Percentiles rank a stretch among this genome's conserved stretches.
These are phyloP conservation scores for Phytophthora tentaculata DNA, from an alignment of 352 stramenopile genomes.

Conservation along the genomic window DNA sequence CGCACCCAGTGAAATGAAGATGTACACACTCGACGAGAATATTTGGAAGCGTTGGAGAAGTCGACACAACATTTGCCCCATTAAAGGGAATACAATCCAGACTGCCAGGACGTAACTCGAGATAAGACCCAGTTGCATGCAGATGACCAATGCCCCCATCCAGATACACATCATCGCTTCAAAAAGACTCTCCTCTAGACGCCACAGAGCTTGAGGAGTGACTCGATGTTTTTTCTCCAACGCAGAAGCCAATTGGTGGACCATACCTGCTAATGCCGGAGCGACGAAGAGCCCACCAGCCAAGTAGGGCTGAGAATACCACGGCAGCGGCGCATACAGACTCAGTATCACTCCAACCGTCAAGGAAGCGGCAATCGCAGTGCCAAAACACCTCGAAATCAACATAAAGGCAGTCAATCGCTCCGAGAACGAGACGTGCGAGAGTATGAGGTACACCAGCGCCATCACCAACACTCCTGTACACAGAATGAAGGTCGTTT, in stretches of 20 bases:
- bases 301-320: conserved; percentile 69
- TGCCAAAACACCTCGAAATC: conserved; percentile 41
- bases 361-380: conserved; percentile 45
- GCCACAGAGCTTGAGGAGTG: conserved; percentile 49
- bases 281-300: conserved; percentile 50
- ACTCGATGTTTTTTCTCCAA: conserved; percentile 33
- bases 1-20: conserved; percentile 54
- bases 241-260: conserved; percentile 48
- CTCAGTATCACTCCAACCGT: conserved; percentile 55
- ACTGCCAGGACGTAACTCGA: conserved; percentile 68
- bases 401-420: conserved; percentile 49
- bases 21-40: conserved; percentile 50
- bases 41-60: conserved; percentile 43
- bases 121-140: conserved; percentile 52
- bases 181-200: conserved; percentile 67
- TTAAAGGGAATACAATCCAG: conserved; percentile 69
- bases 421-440: conserved; percentile 47
- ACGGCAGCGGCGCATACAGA: conserved; percentile 68
- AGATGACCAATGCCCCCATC: conserved; percentile 39
- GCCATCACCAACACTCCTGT: conserved; percentile 45
- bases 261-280: conserved; percentile 61
- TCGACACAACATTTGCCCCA: conserved; percentile 54
- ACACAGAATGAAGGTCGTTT: conserved; percentile 47
- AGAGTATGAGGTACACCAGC: conserved; percentile 54
- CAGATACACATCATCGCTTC: conserved; percentile 61